Base-by-base conservation (phyloP, 495 filamentous ascomycete species). In the Gamarada debralockiae region DNA sequence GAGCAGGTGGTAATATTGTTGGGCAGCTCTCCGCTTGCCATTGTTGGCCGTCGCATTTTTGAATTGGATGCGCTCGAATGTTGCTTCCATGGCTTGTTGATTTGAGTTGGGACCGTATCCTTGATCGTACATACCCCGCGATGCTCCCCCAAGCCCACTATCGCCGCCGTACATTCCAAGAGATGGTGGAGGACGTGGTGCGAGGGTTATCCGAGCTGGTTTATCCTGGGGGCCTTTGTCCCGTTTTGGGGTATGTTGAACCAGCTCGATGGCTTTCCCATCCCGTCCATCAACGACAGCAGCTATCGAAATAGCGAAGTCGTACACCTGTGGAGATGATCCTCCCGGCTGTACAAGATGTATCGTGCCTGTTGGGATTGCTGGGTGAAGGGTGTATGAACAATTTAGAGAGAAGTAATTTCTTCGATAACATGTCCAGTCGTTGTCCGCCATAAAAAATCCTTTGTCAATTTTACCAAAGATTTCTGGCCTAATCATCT, bases 1-100 rank as follows among this genome's bases (percentile, higher is more conserved):
- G 24, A 96, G 80, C 24, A 97, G 75, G 57, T 95, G 91, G 65
- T 95, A 97, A 65, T 90, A 96, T 60, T 96, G 92, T 65, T 97
- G 92, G 10, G 89, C 87, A 0, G 92, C 90, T 39, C 92, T 75
- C 48, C 92, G 75, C 64, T 96, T 96, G 20, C 92, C 92, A 55
- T 97, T 97, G 71, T 97, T 97, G 3, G 91, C 90, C 1, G 92
- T 97, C 1, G 92, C 93, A 46, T 87, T 88, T 65, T 96, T 95
- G 75, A 97, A 97, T 62, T 97, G 92, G 38, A 97, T 96, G 2
- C 92, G 83, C 59, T 97, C 92, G 63, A 97, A 97, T 1, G 86
- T 87, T 47, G 82, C 79, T 64, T 81, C 78, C 27, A 65, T 74
- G 3, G 77, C 73, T 6, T 76, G 75, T 25, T 71, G 69, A 18